phyloP scores from a whole-genome alignment of 2,329 filamentous ascomycete species.

The Scedosporium dehoogii region DNA sequence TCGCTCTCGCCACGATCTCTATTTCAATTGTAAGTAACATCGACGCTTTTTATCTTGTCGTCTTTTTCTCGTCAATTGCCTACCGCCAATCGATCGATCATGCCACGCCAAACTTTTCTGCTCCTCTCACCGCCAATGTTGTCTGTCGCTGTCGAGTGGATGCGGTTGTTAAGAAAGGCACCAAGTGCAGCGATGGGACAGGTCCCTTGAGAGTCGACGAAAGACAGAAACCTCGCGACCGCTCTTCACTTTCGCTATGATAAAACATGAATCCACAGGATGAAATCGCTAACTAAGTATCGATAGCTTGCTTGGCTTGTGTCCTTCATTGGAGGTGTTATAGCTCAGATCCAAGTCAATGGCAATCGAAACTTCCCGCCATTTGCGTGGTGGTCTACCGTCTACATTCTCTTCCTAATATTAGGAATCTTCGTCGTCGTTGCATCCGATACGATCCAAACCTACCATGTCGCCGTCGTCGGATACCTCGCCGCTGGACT shows the following conservation, averaged over 20 bases:
- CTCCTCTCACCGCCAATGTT: no score
- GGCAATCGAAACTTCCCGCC: constrained; percentile 54
- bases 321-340: constrained; percentile 75
- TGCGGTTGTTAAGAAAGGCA: no score
- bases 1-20: constrained; percentile 87
- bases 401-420: constrained; percentile 79
- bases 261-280: background rate
- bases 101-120: no score
- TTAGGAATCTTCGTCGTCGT: constrained; percentile 72
- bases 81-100: background rate
- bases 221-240: no score
- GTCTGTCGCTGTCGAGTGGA: no score
- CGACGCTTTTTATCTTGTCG: background rate
- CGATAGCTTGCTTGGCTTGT: constrained; percentile 87
- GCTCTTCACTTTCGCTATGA: no score
- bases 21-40: constrained; percentile 69
- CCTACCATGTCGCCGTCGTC: constrained; percentile 85
- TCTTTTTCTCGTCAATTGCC: background rate
- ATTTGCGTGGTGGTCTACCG: constrained; percentile 85
- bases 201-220: no score
- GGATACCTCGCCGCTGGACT: constrained; percentile 78
- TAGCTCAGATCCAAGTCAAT: constrained; percentile 45
- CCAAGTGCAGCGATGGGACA: no score
- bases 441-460: constrained; percentile 72
- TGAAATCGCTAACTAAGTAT: constrained; percentile 13